phyloP scores from a whole-genome alignment of 176 grass and related monocot genomes.

The Thinopyrum elongatum region DNA sequence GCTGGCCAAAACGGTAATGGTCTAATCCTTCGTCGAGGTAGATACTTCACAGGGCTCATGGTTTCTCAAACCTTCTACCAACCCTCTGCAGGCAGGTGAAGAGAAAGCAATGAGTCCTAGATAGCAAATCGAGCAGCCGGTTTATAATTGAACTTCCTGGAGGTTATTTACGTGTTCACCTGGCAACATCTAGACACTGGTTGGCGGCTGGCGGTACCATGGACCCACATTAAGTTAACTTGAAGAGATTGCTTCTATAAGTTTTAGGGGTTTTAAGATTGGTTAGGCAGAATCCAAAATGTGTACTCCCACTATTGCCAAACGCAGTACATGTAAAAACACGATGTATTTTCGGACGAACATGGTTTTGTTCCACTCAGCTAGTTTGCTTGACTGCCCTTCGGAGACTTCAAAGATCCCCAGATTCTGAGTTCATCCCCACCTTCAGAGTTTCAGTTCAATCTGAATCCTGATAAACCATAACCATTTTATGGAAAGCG shows the following conservation, averaged over 20 bases:
- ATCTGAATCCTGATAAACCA: background rate
- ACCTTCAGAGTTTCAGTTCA: constrained; percentile 14
- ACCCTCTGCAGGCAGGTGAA: constrained; percentile 43
- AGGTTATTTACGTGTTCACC: background rate
- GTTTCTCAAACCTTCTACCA: constrained; percentile 25
- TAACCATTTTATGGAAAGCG: constrained; percentile 1
- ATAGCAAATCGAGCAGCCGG: constrained; percentile 40
- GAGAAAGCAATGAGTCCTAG: constrained; percentile 56
- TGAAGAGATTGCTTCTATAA: constrained; percentile 28
- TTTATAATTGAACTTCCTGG: constrained; percentile 7
- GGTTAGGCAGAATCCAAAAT: constrained; percentile 6
- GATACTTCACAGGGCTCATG: constrained; percentile 4
- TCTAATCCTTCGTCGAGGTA: background rate
- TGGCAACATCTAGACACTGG: constrained; percentile 16
- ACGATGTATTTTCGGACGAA: background rate
- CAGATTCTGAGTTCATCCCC: background rate
- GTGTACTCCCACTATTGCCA: background rate
- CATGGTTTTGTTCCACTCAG: background rate
- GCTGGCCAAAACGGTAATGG: constrained; percentile 65
- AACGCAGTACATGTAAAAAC: constrained; percentile 17
- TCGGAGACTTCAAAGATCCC: background rate
- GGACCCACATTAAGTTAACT: constrained; percentile 13
- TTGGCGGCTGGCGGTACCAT: constrained; percentile 4
- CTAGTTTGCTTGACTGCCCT: background rate
- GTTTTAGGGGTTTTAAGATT: background rate